Percentiles rank a stretch among this genome's conserved stretches.
Evolutionary conservation across 1,139 yeast genomes (phyloP).

Genomic region (Maudiozyma humilis): DNA sequence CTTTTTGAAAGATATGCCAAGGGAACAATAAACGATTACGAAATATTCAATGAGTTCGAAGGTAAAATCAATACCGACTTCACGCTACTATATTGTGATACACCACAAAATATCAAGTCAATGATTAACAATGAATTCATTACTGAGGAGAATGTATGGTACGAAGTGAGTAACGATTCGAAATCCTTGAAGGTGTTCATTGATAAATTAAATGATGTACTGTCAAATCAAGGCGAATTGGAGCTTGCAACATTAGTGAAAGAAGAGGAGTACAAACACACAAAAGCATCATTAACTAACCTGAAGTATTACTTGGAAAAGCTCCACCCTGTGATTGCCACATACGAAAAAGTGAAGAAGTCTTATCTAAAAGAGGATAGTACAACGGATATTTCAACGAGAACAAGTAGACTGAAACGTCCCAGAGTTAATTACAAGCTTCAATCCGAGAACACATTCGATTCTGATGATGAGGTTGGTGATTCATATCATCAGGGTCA

Average conservation of each 20-base stretch:
- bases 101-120: conserved; percentile 12
- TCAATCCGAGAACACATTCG: background rate
- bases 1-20: conserved; percentile 17
- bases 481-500: background rate
- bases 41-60: conserved; percentile 18
- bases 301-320: conserved; percentile 17
- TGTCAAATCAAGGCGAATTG: background rate
- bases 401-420: conserved; percentile 13
- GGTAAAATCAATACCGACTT: conserved; percentile 18
- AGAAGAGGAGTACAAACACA: conserved; percentile 1
- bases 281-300: conserved; percentile 3
- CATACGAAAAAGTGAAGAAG: conserved; percentile 17
- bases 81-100: conserved; percentile 24
- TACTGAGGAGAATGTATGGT: conserved; percentile 21
- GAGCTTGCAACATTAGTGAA: background rate
- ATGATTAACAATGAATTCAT: conserved; percentile 8
- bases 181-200: conserved; percentile 20
- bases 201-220: conserved; percentile 13
- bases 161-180: conserved; percentile 22
- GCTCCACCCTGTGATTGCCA: conserved; percentile 13
- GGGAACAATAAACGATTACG: conserved; percentile 15
- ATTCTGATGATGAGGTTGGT: background rate
- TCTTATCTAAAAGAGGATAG: conserved; percentile 9
- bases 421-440: background rate
- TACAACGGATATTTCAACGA: conserved; percentile 12